These are phyloP conservation scores for Gonium pectorale DNA, from an alignment of 139 green algal genomes.

Conservation along the genomic window DNA sequence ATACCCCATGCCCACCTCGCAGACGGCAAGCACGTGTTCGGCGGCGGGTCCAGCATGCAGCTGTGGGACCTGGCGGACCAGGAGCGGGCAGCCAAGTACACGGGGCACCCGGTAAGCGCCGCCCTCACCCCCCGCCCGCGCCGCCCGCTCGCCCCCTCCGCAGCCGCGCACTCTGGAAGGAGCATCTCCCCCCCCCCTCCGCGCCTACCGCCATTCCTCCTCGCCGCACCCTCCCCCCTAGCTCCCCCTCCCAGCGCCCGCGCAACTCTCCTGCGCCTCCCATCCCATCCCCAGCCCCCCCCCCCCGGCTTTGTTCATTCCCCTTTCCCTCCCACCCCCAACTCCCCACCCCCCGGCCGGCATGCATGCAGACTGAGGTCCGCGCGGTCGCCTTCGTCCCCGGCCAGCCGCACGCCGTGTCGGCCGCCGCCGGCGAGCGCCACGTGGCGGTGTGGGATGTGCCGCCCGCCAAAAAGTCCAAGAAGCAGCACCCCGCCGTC, in stretches of 20 bases:
- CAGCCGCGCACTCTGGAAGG: too few species aligned
- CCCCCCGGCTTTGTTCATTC: too few species aligned
- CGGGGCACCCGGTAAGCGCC: slow-evolving; percentile 70
- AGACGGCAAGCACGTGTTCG: slow-evolving; percentile 63
- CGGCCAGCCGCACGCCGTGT: slow-evolving; percentile 62
- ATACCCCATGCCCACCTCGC: slow-evolving; percentile 4
- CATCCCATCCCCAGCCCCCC: background rate
- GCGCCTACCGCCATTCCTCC: background rate
- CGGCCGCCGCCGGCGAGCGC: slow-evolving; percentile 65
- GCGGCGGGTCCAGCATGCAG: slow-evolving; percentile 63
- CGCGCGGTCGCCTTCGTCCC: slow-evolving; percentile 61
- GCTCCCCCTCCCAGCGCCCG: background rate
- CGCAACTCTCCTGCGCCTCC: background rate
- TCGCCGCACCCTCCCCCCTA: background rate
- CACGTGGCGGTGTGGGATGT: slow-evolving; percentile 73
- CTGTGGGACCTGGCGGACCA: slow-evolving; percentile 68
- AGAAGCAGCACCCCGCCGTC: slow-evolving; percentile 55
- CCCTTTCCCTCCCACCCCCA: background rate
- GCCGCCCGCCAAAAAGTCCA: slow-evolving; percentile 48
- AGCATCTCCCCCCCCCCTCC: too few species aligned
- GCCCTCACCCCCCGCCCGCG: background rate
- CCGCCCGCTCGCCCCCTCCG: background rate
- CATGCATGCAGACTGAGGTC: slow-evolving; percentile 63
- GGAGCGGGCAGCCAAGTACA: slow-evolving; percentile 67
- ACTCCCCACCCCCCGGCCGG: too few species aligned